Base-by-base conservation (phyloP, 305 asterid genomes). In the Lippia alba region DNA sequence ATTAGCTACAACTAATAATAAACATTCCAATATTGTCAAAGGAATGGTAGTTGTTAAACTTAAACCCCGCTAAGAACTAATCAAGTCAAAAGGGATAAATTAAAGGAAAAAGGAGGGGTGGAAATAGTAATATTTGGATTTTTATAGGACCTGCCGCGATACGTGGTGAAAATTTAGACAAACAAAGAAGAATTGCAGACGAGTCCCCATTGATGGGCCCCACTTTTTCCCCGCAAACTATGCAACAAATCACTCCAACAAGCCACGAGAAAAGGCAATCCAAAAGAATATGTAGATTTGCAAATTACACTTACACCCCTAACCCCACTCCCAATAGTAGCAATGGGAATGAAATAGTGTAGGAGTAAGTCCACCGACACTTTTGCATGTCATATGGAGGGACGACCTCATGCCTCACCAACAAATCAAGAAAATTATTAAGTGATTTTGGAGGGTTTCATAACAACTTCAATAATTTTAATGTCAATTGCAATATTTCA, bases 291-390 rank as follows among this genome's bases (percentile, higher is more conserved):
- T 24, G 15, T 34, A 54, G 24, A 48, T 56, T 11, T 49, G 54
- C 15, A 49, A 30, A 15, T 15, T 33, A 32, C 44, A 30, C 30
- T 3, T 48, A 24, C 55, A 24, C 19, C 46, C 40, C 63, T 46
- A 49, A 14, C 54, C 15, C 39, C 30, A 20, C 45, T 45, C 3
- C 53, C 32, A 3, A 7, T 44, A 44, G 19, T 54, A 56, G 61
- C 46, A 24, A 50, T 40, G 16, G 30, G 30, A 24, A 24, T 24
- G 30, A 24, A 24, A 14, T 53, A 60, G 12, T 39, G 9, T 36
- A 44, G 19, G 12, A 36, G 34, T 39, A 12, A 36, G 34, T 36
- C 78, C 79, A 83, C 92, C 92, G 87, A 85, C 92, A 82, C 88
- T 53, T 67, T 24, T 41, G 2, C 14, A 56, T 56, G 69, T 32